Percentiles rank a stretch among this genome's conserved stretches.
These are phyloP conservation scores for Ophiosphaerella narmari DNA, from an alignment of 2,329 filamentous ascomycete genomes.

Conservation along the genomic window DNA sequence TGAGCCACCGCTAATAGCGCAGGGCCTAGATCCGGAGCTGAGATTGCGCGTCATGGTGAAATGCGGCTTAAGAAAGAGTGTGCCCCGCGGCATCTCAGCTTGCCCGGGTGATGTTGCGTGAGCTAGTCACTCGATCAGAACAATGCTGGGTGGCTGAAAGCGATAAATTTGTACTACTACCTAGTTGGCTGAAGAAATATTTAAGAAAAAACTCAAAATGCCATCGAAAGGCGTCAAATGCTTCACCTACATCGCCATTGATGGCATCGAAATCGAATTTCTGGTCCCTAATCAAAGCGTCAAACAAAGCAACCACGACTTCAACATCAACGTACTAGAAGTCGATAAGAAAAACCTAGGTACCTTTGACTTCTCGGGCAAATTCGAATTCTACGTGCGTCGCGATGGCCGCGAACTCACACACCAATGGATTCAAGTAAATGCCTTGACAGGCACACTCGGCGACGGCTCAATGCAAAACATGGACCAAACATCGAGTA, in stretches of 20 bases:
- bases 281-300: slow-evolving; percentile 48
- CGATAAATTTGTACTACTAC: too few relatives aligned
- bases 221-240: slow-evolving; percentile 42
- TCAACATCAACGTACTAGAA: slow-evolving; percentile 50
- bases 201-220: slow-evolving; percentile 19
- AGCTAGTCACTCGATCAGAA: too few relatives aligned
- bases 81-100: background rate
- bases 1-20: slow-evolving; percentile 12
- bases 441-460: slow-evolving; percentile 52
- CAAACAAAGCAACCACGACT: slow-evolving; percentile 41
- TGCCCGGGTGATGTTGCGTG: too few relatives aligned
- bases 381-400: slow-evolving; percentile 50
- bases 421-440: slow-evolving; percentile 53
- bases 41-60: slow-evolving; percentile 1
- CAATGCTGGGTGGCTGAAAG: too few relatives aligned
- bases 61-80: slow-evolving; percentile 4
- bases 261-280: slow-evolving; percentile 51
- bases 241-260: slow-evolving; percentile 42
- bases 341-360: slow-evolving; percentile 52
- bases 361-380: slow-evolving; percentile 52
- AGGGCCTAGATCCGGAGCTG: slow-evolving; percentile 11
- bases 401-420: slow-evolving; percentile 48
- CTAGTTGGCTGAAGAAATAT: too few relatives aligned
- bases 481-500: slow-evolving; percentile 36
- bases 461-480: slow-evolving; percentile 47